Percentiles rank a stretch among this genome's conserved stretches.
These are phyloP conservation scores for Novymonas esmeraldas DNA, from an alignment of 208 protist species.

Conservation along the genomic window DNA sequence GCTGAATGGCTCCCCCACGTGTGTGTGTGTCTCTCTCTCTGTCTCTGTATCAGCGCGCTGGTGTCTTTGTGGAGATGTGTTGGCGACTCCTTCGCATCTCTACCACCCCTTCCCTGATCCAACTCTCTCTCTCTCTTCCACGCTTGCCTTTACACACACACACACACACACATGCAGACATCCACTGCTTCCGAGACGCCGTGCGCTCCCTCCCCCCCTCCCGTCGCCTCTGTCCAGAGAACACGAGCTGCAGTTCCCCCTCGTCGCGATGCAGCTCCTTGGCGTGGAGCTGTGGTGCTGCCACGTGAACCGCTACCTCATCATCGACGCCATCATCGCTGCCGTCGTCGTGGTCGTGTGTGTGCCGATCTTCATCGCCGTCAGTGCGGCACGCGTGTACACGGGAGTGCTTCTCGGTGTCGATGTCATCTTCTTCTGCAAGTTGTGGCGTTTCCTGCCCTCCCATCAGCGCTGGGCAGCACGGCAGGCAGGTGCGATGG, in stretches of 20 bases:
- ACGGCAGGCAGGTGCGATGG: constrained; percentile 15
- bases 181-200: too few species aligned
- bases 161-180: too few species aligned
- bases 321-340: constrained; percentile 26
- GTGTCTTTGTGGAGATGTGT: too few species aligned
- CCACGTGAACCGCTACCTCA: constrained; percentile 5
- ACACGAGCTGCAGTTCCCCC: background rate
- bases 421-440: constrained; percentile 32
- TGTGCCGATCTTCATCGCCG: constrained; percentile 32
- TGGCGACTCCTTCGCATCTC: too few species aligned
- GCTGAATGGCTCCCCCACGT: too few species aligned
- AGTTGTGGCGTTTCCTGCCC: constrained; percentile 60
- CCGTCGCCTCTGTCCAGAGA: background rate
- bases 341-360: constrained; percentile 20
- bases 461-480: constrained; percentile 33
- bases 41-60: too few species aligned
- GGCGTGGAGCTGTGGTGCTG: constrained; percentile 19
- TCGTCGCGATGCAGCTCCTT: constrained; percentile 19
- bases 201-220: background rate
- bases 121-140: too few species aligned
- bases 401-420: constrained; percentile 34
- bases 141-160: too few species aligned
- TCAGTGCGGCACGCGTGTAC: constrained; percentile 35
- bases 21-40: too few species aligned
- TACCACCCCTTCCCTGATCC: too few species aligned